Evolutionary conservation across 2,329 filamentous ascomycete species (phyloP).

Genomic region (Rugonectria rugulosa): DNA sequence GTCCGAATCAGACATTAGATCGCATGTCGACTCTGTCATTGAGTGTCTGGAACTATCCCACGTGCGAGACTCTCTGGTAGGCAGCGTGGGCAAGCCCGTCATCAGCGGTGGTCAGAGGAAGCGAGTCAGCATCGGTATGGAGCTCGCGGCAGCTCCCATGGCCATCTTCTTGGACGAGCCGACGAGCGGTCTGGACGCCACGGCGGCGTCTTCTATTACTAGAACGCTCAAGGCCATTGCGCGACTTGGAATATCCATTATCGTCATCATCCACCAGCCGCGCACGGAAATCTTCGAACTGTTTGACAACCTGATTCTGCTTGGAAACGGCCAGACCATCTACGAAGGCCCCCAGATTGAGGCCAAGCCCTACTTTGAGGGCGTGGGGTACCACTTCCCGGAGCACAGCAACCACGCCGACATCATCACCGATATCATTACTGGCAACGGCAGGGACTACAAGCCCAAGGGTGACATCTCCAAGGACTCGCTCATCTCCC

Average conservation of each 20-base stretch:
- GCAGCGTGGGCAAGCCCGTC: conserved; percentile 57
- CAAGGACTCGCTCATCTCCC: conserved; percentile 56
- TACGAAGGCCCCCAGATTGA: conserved; percentile 58
- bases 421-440: conserved; percentile 67
- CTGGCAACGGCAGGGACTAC: conserved; percentile 62
- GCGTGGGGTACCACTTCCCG: conserved; percentile 60
- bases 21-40: conserved; percentile 64
- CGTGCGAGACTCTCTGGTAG: conserved; percentile 59
- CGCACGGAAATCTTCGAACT: conserved; percentile 65
- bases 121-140: conserved; percentile 66
- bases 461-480: conserved; percentile 55
- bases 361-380: conserved; percentile 58
- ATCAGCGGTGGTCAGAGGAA: conserved; percentile 67
- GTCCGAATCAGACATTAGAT: conserved; percentile 56
- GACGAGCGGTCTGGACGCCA: conserved; percentile 62
- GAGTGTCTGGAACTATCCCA: conserved; percentile 61
- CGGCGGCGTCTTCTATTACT: conserved; percentile 64
- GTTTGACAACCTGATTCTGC: conserved; percentile 63
- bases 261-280: conserved; percentile 68
- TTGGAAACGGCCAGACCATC: conserved; percentile 62
- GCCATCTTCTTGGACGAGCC: conserved; percentile 63
- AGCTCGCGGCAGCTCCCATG: conserved; percentile 64
- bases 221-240: conserved; percentile 61
- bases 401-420: conserved; percentile 62
- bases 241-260: conserved; percentile 62